A percentile compares a stretch with the other conserved stretches of the same genome.
Evolutionary conservation across 305 asterid genomes (phyloP).

Genomic region (Solanum chacoense): DNA sequence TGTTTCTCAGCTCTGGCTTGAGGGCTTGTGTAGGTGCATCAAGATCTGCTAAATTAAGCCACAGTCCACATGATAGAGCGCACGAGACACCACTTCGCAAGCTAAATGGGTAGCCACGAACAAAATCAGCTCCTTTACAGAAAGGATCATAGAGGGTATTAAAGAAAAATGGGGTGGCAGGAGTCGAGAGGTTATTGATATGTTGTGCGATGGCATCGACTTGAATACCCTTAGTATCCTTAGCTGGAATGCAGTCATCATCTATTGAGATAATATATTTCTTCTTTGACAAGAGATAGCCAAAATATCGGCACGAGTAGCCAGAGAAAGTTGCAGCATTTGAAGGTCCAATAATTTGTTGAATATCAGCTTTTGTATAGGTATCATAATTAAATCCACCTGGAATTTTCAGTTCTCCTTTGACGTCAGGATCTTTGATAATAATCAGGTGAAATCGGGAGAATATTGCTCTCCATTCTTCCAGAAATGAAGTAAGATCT

Average conservation of each 20-base stretch:
- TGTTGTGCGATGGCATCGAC: constrained; percentile 57
- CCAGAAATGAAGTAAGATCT: constrained; percentile 78
- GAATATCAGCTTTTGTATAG: constrained; percentile 56
- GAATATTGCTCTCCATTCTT: constrained; percentile 67
- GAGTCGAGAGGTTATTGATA: constrained; percentile 54
- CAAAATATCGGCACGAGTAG: constrained; percentile 81
- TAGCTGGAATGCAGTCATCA: constrained; percentile 79
- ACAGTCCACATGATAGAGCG: constrained; percentile 79
- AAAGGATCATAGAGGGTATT: constrained; percentile 86
- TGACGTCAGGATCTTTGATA: constrained; percentile 71
- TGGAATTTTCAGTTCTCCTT: constrained; percentile 55
- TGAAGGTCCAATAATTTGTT: constrained; percentile 35
- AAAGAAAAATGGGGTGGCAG: constrained; percentile 94
- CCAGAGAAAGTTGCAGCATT: constrained; percentile 50
- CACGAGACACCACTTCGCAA: constrained; percentile 72
- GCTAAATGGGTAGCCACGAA: constrained; percentile 93
- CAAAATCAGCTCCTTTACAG: constrained; percentile 75
- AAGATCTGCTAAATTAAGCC: constrained; percentile 82
- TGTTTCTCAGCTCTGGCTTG: constrained; percentile 44
- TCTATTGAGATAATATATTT: constrained; percentile 65
- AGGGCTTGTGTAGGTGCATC: constrained; percentile 95
- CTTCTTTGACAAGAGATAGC: constrained; percentile 67
- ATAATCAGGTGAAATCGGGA: constrained; percentile 75
- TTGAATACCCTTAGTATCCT: constrained; percentile 31
- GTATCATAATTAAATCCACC: constrained; percentile 49